phyloP scores from a whole-genome alignment of 768 basidiomycete species.

The Lentinula boryana region DNA sequence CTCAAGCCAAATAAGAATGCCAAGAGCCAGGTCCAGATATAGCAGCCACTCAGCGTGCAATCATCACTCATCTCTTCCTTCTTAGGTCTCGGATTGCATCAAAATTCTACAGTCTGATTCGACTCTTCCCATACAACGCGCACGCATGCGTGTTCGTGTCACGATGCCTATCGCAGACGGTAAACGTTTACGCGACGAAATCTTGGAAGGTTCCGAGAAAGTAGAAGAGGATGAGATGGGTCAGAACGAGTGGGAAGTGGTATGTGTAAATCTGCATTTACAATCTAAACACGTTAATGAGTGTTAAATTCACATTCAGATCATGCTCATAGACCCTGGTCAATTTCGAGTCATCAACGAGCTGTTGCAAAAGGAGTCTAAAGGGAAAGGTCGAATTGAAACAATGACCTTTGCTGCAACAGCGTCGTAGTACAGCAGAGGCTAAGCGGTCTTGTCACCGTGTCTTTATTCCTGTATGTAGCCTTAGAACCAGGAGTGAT shows the following conservation, averaged over 20 bases:
- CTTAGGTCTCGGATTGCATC: constrained; percentile 83
- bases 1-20: constrained; percentile 85
- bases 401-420: constrained; percentile 72
- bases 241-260: constrained; percentile 79
- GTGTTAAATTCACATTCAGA: constrained; percentile 34
- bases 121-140: constrained; percentile 88
- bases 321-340: constrained; percentile 88
- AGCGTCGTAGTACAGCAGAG: constrained; percentile 16
- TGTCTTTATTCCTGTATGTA: too few species aligned
- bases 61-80: neutral
- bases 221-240: constrained; percentile 79
- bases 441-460: too few species aligned
- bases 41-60: neutral
- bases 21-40: constrained; percentile 74
- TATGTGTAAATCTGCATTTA: constrained; percentile 34
- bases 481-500: too few species aligned
- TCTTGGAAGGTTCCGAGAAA: constrained; percentile 70
- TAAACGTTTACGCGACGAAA: constrained; percentile 61
- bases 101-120: constrained; percentile 75
- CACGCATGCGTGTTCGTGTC: constrained; percentile 87
- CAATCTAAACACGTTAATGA: neutral
- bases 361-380: constrained; percentile 84
- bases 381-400: constrained; percentile 82
- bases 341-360: constrained; percentile 89
- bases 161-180: constrained; percentile 64